Conservation (phyloP, 352 stramenopile species). For the Elongisporangium undulatum region DNA sequence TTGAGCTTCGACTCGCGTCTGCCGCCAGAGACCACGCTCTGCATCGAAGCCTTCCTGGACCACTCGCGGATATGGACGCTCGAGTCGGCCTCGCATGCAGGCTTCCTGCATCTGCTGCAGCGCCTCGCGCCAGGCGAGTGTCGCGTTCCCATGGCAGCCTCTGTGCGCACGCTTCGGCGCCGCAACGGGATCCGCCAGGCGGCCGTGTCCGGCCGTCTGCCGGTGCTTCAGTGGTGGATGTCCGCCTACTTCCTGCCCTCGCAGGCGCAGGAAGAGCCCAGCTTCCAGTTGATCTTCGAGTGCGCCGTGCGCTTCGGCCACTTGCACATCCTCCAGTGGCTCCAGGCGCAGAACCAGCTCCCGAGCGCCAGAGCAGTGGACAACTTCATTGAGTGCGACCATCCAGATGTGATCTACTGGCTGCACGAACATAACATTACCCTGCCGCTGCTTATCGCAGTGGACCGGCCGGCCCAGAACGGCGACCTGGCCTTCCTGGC, state of each 20-base stretch:
- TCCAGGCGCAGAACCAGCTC: neutral
- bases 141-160: neutral
- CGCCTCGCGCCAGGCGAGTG: neutral
- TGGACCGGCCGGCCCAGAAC: neutral
- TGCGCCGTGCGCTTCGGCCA: neutral
- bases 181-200: neutral
- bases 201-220: neutral
- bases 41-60: slow-evolving; percentile 5
- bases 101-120: slow-evolving; percentile 5
- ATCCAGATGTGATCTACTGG: neutral
- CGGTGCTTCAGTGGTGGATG: neutral
- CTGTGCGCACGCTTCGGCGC: neutral
- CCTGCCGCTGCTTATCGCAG: neutral
- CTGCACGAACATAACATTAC: neutral
- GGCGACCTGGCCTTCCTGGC: neutral
- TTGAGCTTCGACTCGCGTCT: neutral
- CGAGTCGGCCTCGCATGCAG: slow-evolving; percentile 1
- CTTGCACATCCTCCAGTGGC: neutral
- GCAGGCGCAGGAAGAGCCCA: neutral
- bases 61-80: slow-evolving; percentile 12
- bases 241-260: neutral
- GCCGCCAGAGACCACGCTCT: neutral
- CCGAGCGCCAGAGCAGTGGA: neutral
- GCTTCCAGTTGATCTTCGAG: neutral
- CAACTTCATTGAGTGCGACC: neutral